Evolutionary conservation across 805 yeast genomes (phyloP).

Genomic region (Metschnikowia reukaufii): DNA sequence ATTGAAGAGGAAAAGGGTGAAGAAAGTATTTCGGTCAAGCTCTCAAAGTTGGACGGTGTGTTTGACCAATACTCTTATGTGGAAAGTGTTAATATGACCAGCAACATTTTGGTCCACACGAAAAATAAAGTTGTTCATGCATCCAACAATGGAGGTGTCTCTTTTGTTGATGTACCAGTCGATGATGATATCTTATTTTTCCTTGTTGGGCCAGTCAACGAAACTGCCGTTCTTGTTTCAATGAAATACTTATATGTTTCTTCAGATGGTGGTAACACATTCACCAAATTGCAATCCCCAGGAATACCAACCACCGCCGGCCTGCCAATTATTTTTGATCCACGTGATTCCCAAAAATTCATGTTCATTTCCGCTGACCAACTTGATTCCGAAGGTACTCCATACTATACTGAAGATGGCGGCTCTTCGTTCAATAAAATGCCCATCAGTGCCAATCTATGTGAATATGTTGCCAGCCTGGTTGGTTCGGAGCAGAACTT

Average conservation of each 20-base stretch:
- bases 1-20: slow-evolving; percentile 12
- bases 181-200: slow-evolving; percentile 51
- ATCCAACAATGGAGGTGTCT: slow-evolving; percentile 69
- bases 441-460: slow-evolving; percentile 51
- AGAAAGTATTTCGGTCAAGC: slow-evolving; percentile 35
- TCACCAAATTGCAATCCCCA: slow-evolving; percentile 44
- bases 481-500: slow-evolving; percentile 47
- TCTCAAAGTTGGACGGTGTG: slow-evolving; percentile 50
- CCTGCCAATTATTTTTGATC: slow-evolving; percentile 61
- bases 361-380: slow-evolving; percentile 67
- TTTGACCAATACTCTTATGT: slow-evolving; percentile 56
- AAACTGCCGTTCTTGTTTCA: slow-evolving; percentile 57
- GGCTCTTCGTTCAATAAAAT: slow-evolving; percentile 64
- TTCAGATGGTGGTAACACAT: slow-evolving; percentile 64
- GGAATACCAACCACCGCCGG: slow-evolving; percentile 36
- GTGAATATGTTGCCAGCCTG: slow-evolving; percentile 66
- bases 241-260: slow-evolving; percentile 56
- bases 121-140: slow-evolving; percentile 51
- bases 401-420: slow-evolving; percentile 63
- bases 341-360: slow-evolving; percentile 52
- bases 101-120: slow-evolving; percentile 58
- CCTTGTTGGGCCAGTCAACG: slow-evolving; percentile 58
- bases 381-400: slow-evolving; percentile 57
- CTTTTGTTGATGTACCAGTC: slow-evolving; percentile 42
- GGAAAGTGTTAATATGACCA: slow-evolving; percentile 24